Percentiles rank a stretch among this genome's conserved stretches.
Conservation (phyloP, 2,329 filamentous ascomycete species). For the Ophiostoma himal-ulmi region DNA sequence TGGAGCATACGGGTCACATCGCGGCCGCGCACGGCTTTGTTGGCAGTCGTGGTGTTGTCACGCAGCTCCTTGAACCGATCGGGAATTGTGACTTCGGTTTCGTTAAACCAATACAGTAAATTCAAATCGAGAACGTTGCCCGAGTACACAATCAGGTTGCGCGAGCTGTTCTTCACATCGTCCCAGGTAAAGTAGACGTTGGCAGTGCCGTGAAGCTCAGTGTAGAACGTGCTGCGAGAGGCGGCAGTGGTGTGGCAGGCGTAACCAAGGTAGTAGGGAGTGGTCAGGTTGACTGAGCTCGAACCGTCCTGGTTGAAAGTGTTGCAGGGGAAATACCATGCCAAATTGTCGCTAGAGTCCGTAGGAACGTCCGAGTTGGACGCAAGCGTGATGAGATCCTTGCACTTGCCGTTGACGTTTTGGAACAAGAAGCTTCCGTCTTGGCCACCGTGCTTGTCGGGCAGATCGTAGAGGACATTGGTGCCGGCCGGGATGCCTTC, state of each 20-base stretch:
- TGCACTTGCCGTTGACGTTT: slow-evolving; percentile 96
- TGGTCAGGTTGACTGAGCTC: slow-evolving; percentile 63
- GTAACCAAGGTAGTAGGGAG: slow-evolving; percentile 75
- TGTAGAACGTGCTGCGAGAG: slow-evolving; percentile 71
- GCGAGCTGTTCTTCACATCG: slow-evolving; percentile 79
- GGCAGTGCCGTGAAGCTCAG: slow-evolving; percentile 58
- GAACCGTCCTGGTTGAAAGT: slow-evolving; percentile 93
- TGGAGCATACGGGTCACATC: slow-evolving; percentile 89
- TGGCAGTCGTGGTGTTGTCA: slow-evolving; percentile 54
- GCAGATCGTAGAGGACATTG: slow-evolving; percentile 84
- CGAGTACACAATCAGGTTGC: slow-evolving; percentile 91
- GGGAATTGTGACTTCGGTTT: slow-evolving; percentile 68
- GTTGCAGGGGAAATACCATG: slow-evolving; percentile 95
- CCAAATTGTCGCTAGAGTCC: slow-evolving; percentile 65
- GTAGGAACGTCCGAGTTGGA: slow-evolving; percentile 71
- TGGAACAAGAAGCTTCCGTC: slow-evolving; percentile 98
- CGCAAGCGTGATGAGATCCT: slow-evolving; percentile 72
- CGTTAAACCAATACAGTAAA: slow-evolving; percentile 85
- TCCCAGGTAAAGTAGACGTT: slow-evolving; percentile 97
- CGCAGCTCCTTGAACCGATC: slow-evolving; percentile 73
- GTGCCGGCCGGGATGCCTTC: slow-evolving; percentile 65
- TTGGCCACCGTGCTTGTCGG: slow-evolving; percentile 73
- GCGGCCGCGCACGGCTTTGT: slow-evolving; percentile 65
- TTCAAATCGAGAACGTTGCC: slow-evolving; percentile 88
- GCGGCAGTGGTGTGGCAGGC: slow-evolving; percentile 73